Percentiles rank a stretch among this genome's conserved stretches.
These are phyloP conservation scores for Cornus controversa DNA, from an alignment of 148 eudicot species.

Conservation along the genomic window DNA sequence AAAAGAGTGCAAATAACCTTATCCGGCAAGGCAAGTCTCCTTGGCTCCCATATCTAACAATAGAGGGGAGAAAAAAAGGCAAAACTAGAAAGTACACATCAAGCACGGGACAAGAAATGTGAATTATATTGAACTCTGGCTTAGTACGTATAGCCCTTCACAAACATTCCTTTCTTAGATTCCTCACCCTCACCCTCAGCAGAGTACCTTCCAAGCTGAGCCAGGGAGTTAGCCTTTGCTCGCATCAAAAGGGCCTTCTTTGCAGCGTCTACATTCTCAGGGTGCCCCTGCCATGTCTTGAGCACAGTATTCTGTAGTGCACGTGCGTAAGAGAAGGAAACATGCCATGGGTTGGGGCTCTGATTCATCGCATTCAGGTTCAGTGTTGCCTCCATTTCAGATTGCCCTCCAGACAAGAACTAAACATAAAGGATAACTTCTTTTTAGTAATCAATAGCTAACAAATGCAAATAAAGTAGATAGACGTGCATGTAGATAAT, in stretches of 20 bases:
- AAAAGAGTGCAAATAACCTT: neutral
- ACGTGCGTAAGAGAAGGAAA: constrained; percentile 93
- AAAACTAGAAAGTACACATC: neutral
- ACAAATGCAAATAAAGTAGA: neutral
- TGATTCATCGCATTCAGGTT: constrained; percentile 97
- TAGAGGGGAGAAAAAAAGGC: neutral
- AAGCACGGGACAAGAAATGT: neutral
- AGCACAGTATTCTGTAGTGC: constrained; percentile 89
- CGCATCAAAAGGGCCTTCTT: constrained; percentile 74
- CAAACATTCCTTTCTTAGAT: constrained; percentile 93
- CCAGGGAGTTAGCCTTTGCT: constrained; percentile 91
- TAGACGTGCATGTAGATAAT: too few species aligned
- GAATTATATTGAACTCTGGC: neutral
- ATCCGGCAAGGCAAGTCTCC: too few species aligned
- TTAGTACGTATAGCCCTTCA: constrained; percentile 91
- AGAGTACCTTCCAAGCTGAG: constrained; percentile 84
- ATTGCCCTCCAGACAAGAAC: constrained; percentile 98
- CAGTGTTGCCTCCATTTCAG: constrained; percentile 86
- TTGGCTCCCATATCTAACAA: too few species aligned
- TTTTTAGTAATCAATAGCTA: neutral
- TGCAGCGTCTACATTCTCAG: constrained; percentile 81
- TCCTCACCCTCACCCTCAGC: constrained; percentile 83
- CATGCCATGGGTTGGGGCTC: constrained; percentile 98
- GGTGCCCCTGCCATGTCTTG: constrained; percentile 87
- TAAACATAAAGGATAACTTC: constrained; percentile 6